Conservation (phyloP, 2,329 filamentous ascomycete species). For the Alternaria dauci region DNA sequence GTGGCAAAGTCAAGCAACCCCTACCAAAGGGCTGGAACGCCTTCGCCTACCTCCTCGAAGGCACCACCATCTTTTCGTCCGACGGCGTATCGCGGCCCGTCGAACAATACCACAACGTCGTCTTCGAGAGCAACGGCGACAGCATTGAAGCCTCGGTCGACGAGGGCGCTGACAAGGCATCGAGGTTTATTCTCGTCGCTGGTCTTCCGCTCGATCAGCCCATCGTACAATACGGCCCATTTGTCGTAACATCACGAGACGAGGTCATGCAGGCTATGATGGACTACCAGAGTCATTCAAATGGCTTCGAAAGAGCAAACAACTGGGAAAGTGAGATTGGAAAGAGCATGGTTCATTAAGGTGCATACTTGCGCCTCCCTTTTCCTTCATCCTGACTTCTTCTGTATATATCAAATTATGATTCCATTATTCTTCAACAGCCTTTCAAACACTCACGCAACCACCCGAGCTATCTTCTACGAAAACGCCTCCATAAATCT, state of each 20-base stretch:
- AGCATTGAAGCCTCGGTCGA: constrained; percentile 75
- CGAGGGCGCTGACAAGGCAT: constrained; percentile 66
- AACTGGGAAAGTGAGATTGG: constrained; percentile 80
- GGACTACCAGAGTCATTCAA: constrained; percentile 48
- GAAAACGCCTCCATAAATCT: constrained; percentile 45
- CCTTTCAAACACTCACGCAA: constrained; percentile 30
- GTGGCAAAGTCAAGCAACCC: constrained; percentile 77
- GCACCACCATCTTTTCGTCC: constrained; percentile 67
- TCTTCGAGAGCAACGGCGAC: constrained; percentile 84
- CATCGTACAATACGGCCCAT: constrained; percentile 52
- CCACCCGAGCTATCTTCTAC: constrained; percentile 37
- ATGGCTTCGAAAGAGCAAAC: constrained; percentile 67
- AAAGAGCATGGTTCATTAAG: constrained; percentile 45
- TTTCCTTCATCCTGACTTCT: neutral
- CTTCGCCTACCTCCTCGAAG: constrained; percentile 86
- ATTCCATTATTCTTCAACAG: neutral
- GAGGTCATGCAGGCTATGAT: constrained; percentile 51
- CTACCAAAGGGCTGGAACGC: constrained; percentile 86
- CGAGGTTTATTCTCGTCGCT: constrained; percentile 74
- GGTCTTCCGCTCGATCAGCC: constrained; percentile 66
- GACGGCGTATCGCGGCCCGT: constrained; percentile 56
- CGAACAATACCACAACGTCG: constrained; percentile 82
- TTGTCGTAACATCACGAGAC: constrained; percentile 48
- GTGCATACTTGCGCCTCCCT: neutral
- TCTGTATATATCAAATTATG: neutral